phyloP scores from a whole-genome alignment of 805 yeast genomes.

The Kuraishia ogatae region DNA sequence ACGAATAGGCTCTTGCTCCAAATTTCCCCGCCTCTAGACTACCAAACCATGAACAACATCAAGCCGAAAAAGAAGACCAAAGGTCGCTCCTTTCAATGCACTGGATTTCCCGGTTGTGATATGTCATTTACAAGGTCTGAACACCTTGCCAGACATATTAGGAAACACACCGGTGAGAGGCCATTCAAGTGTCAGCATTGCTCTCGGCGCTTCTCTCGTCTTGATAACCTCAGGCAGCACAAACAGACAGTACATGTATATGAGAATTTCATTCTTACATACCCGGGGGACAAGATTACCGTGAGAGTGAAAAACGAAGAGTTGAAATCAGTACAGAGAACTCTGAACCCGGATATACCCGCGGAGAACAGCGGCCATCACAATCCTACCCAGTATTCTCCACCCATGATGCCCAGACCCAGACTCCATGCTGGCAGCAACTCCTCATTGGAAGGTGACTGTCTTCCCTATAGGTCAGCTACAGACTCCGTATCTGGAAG shows the following conservation, averaged over 20 bases:
- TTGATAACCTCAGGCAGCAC: conserved; percentile 88
- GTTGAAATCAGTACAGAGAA: conserved; percentile 1
- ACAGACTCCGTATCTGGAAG: not conserved
- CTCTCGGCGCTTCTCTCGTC: conserved; percentile 66
- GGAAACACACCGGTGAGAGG: conserved; percentile 92
- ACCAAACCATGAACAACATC: not conserved
- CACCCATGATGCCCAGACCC: not conserved
- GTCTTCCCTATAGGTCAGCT: not conserved
- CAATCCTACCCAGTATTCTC: not conserved
- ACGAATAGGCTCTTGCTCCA: too few relatives aligned
- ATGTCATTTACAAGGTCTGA: conserved; percentile 91
- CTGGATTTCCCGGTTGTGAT: conserved; percentile 76
- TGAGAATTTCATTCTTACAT: conserved; percentile 26
- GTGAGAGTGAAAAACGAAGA: conserved; percentile 17
- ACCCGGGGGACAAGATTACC: conserved; percentile 23
- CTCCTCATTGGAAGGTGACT: not conserved
- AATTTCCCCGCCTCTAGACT: too few relatives aligned
- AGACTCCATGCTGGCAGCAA: not conserved
- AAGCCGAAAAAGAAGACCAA: not conserved
- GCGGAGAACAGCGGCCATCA: not conserved
- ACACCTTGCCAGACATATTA: conserved; percentile 84
- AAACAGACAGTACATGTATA: conserved; percentile 74
- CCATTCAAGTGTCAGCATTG: conserved; percentile 87
- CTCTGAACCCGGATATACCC: not conserved
- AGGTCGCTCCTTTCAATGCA: conserved; percentile 63